Base-by-base conservation (phyloP, 2,329 filamentous ascomycete genomes). In the Diplodia mutila region DNA sequence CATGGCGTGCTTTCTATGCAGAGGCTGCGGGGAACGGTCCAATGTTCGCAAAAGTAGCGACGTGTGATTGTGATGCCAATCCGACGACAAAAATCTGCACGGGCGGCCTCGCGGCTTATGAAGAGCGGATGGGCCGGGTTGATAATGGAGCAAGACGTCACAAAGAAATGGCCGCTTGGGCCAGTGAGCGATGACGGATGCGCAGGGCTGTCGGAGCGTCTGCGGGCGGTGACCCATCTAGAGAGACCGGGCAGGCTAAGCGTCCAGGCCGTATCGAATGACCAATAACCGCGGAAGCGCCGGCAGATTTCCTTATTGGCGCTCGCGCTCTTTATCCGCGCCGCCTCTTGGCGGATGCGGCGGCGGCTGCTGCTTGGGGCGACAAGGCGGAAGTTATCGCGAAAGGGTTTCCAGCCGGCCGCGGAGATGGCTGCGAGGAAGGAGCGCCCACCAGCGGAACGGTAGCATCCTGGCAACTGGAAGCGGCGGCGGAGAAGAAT, bases 221-320 rank as follows among this genome's bases (percentile, higher is more conserved):
- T 27, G 55, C 34, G 37, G 32, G 23, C 25, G 57, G 54, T 59
- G 54, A 42, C 54, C 34, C 39, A 16, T 48, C 16, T 16, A 63
- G 46, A 51, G 37, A 32, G 59, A 63, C 37, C 59, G 46, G 59
- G 34, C 29, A 16, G 29, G 46, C 59, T 37, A 37, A 48, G 21
- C 46, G 12, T 61, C 42, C 42, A 46, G 42, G 42, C 42, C 39
- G 57, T 12, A 37, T 39, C 59, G 59, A 61, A 48, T 51, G 46
- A 63, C 11, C 42, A 63, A 48, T 51, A n/a, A 48, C 59, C 59
- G 59, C 59, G 59, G 46, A 63, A 63, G 18, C 46, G 59, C 59
- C 59, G 59, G 59, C 25, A 51, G 59, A 51, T 51, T 34, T 29
- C 59, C 59, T 51, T 32, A 37, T 63, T 63, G 59, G 59, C 39